Evolutionary conservation across 2,329 filamentous ascomycete species (phyloP).

Genomic region (Microdochium nivale): DNA sequence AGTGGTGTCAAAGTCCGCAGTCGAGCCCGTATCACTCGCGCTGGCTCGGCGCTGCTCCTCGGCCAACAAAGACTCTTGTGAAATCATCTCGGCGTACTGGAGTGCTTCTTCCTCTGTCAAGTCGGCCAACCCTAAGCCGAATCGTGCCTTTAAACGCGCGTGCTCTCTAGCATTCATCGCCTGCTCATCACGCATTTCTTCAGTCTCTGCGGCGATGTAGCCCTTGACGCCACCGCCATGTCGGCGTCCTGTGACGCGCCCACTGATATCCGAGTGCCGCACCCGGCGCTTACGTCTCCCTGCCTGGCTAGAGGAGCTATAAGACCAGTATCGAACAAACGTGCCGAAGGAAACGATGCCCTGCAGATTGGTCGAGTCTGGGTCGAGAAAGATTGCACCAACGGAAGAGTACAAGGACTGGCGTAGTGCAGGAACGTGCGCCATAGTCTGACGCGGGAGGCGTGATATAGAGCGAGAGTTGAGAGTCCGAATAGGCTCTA

Average conservation of each 20-base stretch:
- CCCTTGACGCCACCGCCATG: slow-evolving; percentile 63
- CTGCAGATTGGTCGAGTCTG: slow-evolving; percentile 75
- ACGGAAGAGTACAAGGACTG: slow-evolving; percentile 74
- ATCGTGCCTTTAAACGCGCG: slow-evolving; percentile 65
- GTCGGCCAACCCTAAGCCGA: slow-evolving; percentile 70
- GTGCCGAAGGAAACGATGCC: slow-evolving; percentile 83
- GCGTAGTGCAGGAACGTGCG: slow-evolving; percentile 47
- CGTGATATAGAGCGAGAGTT: slow-evolving; percentile 78
- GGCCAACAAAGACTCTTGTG: slow-evolving; percentile 47
- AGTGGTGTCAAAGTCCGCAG: slow-evolving; percentile 33
- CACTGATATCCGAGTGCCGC: slow-evolving; percentile 55
- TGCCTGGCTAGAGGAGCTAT: slow-evolving; percentile 73
- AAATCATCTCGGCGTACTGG: slow-evolving; percentile 57
- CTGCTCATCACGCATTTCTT: slow-evolving; percentile 69
- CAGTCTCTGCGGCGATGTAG: slow-evolving; percentile 79
- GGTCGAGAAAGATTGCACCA: slow-evolving; percentile 77
- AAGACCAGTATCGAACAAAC: slow-evolving; percentile 87
- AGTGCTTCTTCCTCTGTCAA: slow-evolving; percentile 59
- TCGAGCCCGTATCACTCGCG: slow-evolving; percentile 39
- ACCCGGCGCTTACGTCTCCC: slow-evolving; percentile 71
- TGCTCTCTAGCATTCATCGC: slow-evolving; percentile 58
- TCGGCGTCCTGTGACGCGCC: slow-evolving; percentile 39
- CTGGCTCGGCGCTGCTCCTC: slow-evolving; percentile 49
- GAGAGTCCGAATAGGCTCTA: slow-evolving; percentile 73
- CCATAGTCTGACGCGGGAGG: slow-evolving; percentile 62